Conservation (phyloP, 768 basidiomycete genomes). For the Trametes sanguinea region DNA sequence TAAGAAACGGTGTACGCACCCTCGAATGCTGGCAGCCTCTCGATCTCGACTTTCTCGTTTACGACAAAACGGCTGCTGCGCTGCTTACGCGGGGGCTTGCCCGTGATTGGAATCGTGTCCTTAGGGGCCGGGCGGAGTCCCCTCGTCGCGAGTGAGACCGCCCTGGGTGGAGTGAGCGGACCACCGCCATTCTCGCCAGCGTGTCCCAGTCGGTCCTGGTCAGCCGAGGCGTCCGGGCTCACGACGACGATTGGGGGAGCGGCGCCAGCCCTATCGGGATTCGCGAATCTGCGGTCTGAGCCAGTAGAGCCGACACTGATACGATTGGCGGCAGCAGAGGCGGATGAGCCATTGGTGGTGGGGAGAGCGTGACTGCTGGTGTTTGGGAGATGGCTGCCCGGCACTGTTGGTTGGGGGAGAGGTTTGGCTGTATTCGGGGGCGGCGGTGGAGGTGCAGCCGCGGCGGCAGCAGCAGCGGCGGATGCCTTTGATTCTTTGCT, state of each 20-base stretch:
- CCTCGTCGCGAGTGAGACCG: conserved; percentile 55
- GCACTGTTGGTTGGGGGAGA: conserved; percentile 48
- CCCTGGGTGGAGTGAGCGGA: conserved; percentile 66
- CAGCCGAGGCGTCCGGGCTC: conserved; percentile 64
- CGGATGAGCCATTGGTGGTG: conserved; percentile 39
- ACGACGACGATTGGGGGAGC: conserved; percentile 88
- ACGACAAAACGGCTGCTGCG: conserved; percentile 96
- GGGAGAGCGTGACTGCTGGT: conserved; percentile 44
- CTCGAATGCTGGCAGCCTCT: conserved; percentile 87
- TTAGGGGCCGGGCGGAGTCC: conserved; percentile 79
- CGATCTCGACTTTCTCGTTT: conserved; percentile 94
- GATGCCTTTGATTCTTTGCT: conserved; percentile 59
- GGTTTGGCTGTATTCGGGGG: conserved; percentile 68
- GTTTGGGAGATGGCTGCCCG: conserved; percentile 36
- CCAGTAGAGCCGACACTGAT: conserved; percentile 42
- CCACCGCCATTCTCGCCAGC: conserved; percentile 40
- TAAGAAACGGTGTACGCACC: conserved; percentile 50
- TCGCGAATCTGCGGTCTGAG: conserved; percentile 63
- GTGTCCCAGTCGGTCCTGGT: conserved; percentile 37
- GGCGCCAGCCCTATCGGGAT: conserved; percentile 46
- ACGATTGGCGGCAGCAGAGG: conserved; percentile 44
- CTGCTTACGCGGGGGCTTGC: conserved; percentile 97
- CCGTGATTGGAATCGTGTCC: conserved; percentile 95
- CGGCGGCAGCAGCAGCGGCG: conserved; percentile 40
- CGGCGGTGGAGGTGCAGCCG: conserved; percentile 54